phyloP scores from a whole-genome alignment of 805 yeast species.

The Pichia exigua region DNA sequence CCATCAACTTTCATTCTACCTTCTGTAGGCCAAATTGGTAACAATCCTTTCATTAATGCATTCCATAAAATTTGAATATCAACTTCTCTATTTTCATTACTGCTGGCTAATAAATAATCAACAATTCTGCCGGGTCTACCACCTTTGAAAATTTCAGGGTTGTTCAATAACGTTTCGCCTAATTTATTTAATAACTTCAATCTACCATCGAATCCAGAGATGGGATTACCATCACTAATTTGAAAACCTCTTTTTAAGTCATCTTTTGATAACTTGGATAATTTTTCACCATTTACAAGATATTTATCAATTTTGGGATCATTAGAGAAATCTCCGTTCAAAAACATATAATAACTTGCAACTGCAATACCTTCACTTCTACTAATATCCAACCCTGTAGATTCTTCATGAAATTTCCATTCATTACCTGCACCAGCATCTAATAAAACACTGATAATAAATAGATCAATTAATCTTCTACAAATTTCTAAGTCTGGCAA shows the following conservation, averaged over 20 bases:
- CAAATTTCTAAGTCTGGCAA: conserved; percentile 36
- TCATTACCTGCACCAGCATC: conserved; percentile 64
- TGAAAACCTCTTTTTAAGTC: conserved; percentile 40
- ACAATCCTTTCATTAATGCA: conserved; percentile 46
- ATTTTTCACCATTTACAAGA: conserved; percentile 37
- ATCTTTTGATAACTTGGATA: conserved; percentile 30
- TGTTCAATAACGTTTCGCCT: conserved; percentile 37
- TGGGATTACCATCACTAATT: conserved; percentile 37
- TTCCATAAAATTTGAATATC: conserved; percentile 46
- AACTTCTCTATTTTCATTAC: conserved; percentile 22
- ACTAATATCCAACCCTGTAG: conserved; percentile 22
- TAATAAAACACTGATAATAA: conserved; percentile 51
- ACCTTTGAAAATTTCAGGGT: conserved; percentile 34
- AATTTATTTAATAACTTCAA: conserved; percentile 37
- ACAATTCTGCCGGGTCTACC: conserved; percentile 41
- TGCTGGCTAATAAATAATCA: conserved; percentile 34
- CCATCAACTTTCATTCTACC: conserved; percentile 47
- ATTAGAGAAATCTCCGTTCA: conserved; percentile 34
- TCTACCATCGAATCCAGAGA: conserved; percentile 52
- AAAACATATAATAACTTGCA: conserved; percentile 49
- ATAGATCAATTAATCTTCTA: conserved; percentile 46
- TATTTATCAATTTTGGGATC: conserved; percentile 28
- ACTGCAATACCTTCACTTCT: conserved; percentile 63
- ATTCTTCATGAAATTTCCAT: conserved; percentile 43
- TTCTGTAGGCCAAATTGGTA: conserved; percentile 52